Evolutionary conservation across 352 stramenopile genomes (phyloP).

Genomic region (Phytophthora quininea): DNA sequence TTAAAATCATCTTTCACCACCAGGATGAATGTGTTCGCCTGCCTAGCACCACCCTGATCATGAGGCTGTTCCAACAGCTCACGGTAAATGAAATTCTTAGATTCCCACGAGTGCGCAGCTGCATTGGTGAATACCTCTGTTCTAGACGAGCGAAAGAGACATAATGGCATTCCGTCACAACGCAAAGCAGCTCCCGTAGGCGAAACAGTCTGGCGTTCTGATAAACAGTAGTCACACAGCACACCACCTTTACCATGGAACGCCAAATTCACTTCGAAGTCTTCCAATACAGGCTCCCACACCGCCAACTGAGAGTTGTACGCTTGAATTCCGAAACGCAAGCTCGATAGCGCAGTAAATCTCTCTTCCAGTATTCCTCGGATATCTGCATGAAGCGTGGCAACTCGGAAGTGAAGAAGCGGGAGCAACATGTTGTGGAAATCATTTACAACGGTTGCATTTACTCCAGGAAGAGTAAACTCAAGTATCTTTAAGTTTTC

Average conservation of each 20-base stretch:
- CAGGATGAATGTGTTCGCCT: slow-evolving; percentile 72
- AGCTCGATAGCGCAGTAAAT: slow-evolving; percentile 62
- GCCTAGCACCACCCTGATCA: slow-evolving; percentile 56
- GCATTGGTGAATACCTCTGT: slow-evolving; percentile 74
- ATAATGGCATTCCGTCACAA: slow-evolving; percentile 77
- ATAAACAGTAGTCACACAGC: slow-evolving; percentile 84
- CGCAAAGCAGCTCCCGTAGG: slow-evolving; percentile 55
- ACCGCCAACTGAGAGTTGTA: slow-evolving; percentile 89
- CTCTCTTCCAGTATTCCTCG: slow-evolving; percentile 66
- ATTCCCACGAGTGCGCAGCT: slow-evolving; percentile 66
- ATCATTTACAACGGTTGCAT: slow-evolving; percentile 86
- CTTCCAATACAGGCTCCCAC: slow-evolving; percentile 85
- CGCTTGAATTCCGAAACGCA: slow-evolving; percentile 77
- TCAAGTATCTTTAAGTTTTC: slow-evolving; percentile 80
- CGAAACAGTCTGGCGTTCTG: slow-evolving; percentile 65
- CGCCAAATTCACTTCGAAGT: slow-evolving; percentile 82
- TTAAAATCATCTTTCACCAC: slow-evolving; percentile 85
- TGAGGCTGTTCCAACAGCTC: slow-evolving; percentile 69
- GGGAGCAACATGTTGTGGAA: slow-evolving; percentile 90
- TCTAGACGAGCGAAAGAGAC: slow-evolving; percentile 68
- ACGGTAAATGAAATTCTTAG: slow-evolving; percentile 87
- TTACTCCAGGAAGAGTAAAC: slow-evolving; percentile 76
- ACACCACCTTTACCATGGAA: slow-evolving; percentile 72
- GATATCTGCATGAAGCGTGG: slow-evolving; percentile 71
- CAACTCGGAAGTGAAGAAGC: slow-evolving; percentile 76